These are phyloP conservation scores for Vaccinium corymbosum DNA, from an alignment of 148 eudicot genomes.

Conservation along the genomic window DNA sequence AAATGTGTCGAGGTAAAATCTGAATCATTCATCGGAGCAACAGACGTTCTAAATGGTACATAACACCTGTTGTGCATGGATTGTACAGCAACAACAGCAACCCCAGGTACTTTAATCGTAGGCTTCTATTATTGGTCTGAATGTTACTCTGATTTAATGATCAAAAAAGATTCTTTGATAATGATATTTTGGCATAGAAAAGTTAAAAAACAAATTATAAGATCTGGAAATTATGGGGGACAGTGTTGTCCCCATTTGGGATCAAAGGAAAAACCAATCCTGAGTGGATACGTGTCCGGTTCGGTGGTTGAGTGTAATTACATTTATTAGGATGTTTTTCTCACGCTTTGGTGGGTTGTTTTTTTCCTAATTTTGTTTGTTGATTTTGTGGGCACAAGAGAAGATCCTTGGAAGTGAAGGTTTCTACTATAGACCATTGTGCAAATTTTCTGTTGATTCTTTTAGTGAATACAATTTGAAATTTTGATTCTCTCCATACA, in stretches of 20 bases:
- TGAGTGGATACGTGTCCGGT: conserved; percentile 5
- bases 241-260: background rate
- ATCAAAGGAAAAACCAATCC: background rate
- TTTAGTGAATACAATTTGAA: background rate
- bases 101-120: too few species aligned
- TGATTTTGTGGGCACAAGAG: background rate
- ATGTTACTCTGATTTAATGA: conserved; percentile 21
- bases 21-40: too few species aligned
- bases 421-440: background rate
- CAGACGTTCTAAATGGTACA: too few species aligned
- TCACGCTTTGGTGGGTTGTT: background rate
- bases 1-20: too few species aligned
- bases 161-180: conserved; percentile 38
- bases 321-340: background rate
- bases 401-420: background rate
- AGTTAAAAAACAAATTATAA: conserved; percentile 19
- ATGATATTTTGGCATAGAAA: conserved; percentile 25
- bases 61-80: too few species aligned
- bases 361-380: background rate
- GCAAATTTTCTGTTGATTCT: background rate
- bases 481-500: too few species aligned
- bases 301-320: background rate
- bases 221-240: conserved; percentile 3
- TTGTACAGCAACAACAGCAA: too few species aligned
- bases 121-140: conserved; percentile 29